These are phyloP conservation scores for Gaultheria prostrata DNA, from an alignment of 148 eudicot species.

Conservation along the genomic window DNA sequence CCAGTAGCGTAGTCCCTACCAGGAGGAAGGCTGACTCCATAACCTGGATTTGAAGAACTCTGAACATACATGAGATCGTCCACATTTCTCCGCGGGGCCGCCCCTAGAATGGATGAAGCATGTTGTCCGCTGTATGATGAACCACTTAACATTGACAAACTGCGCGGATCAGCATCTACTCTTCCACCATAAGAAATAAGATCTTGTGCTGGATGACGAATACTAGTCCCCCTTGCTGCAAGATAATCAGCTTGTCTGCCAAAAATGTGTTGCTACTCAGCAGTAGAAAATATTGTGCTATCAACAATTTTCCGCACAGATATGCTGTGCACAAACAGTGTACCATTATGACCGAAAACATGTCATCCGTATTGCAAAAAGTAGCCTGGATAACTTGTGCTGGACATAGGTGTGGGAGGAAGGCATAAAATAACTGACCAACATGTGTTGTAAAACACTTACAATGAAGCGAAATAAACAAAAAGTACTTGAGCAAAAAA, in stretches of 20 bases:
- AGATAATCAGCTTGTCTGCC: constrained; percentile 99
- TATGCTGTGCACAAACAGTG: constrained; percentile 20
- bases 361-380: not conserved
- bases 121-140: constrained; percentile 67
- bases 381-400: constrained; percentile 16
- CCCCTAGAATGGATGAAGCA: constrained; percentile 84
- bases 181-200: constrained; percentile 70
- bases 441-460: constrained; percentile 13
- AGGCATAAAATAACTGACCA: not conserved
- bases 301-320: constrained; percentile 22
- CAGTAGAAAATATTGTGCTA: constrained; percentile 31
- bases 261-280: constrained; percentile 79
- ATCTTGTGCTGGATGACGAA: constrained; percentile 72
- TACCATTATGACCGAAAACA: constrained; percentile 16
- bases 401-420: not conserved
- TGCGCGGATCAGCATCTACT: constrained; percentile 66
- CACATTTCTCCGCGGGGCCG: constrained; percentile 69
- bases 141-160: constrained; percentile 45
- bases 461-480: constrained; percentile 14
- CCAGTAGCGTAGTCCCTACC: constrained; percentile 93
- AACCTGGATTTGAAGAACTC: constrained; percentile 77
- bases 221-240: constrained; percentile 61
- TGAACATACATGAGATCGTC: constrained; percentile 69
- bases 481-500: constrained; percentile 12
- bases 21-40: constrained; percentile 97